phyloP scores from a whole-genome alignment of 2,329 filamentous ascomycete species.

The Phoma sp. region DNA sequence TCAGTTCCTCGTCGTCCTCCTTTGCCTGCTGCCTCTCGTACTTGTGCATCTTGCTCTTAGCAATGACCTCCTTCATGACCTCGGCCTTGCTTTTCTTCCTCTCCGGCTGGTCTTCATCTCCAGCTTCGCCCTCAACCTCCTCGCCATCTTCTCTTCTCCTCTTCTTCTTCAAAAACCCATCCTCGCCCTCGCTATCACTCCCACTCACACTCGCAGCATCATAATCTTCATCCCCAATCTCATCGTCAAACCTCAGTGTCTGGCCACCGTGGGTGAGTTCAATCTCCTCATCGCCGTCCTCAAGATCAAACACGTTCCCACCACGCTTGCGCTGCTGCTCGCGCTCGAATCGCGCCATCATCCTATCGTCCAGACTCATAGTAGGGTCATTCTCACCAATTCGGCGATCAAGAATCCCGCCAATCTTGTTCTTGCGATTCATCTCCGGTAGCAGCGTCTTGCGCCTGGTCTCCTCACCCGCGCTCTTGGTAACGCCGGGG shows the following conservation, averaged over 20 bases:
- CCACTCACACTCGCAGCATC: slow-evolving; percentile 73
- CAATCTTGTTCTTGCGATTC: slow-evolving; percentile 86
- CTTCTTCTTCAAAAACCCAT: slow-evolving; percentile 50
- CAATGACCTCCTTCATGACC: slow-evolving; percentile 97
- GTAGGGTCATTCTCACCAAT: slow-evolving; percentile 95
- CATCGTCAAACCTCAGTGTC: slow-evolving; percentile 68
- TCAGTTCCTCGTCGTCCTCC: slow-evolving; percentile 89
- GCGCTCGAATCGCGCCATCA: slow-evolving; percentile 85
- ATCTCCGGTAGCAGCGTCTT: slow-evolving; percentile 88
- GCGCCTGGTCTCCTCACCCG: slow-evolving; percentile 84
- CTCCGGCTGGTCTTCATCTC: slow-evolving; percentile 63
- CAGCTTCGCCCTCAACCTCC: slow-evolving; percentile 26
- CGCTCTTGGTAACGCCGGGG: slow-evolving; percentile 82
- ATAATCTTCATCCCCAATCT: slow-evolving; percentile 70
- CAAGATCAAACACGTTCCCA: slow-evolving; percentile 84
- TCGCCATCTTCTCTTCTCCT: slow-evolving; percentile 56
- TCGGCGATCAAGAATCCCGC: slow-evolving; percentile 88
- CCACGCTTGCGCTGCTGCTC: slow-evolving; percentile 86
- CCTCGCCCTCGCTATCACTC: slow-evolving; percentile 40
- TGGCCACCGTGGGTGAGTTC: slow-evolving; percentile 84
- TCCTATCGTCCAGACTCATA: slow-evolving; percentile 92
- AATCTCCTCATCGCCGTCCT: slow-evolving; percentile 76
- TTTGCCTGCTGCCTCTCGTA: slow-evolving; percentile 91
- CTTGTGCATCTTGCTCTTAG: slow-evolving; percentile 95
- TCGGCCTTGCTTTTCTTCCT: slow-evolving; percentile 95